Evolutionary conservation across 805 yeast genomes (phyloP), one percentile per base, ranked within the genome.

Genomic region (Myxozyma lipomycoides): DNA sequence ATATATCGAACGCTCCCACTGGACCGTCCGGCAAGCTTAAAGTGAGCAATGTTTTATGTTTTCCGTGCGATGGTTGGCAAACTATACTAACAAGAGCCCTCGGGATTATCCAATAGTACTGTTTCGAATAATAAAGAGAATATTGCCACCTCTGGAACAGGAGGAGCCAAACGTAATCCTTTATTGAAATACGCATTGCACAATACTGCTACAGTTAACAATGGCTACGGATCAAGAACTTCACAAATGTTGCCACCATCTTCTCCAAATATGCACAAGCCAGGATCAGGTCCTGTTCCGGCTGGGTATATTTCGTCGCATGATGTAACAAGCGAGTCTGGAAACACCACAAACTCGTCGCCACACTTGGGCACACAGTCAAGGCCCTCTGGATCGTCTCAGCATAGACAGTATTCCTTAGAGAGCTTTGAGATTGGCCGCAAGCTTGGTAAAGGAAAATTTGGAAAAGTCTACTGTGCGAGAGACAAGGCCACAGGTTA

Each of bases 381-480:
- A 3, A 45, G 45, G n/a, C 56, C 47, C 36, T 42, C 51, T 10
- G n/a, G 36, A 9, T 41, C 30, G 18, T 30, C 24, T 12, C 41
- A 43, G n/a, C 43, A 26, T 15, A 55, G 66, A 17, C 61, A 70
- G 30, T 75, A 71, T 59, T 59, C 75, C 0, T 67, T 82, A 21
- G 68, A 72, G 25, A 93, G 86, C 63, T 91, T 91, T 68, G 96
- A 89, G 60, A 76, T 91, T 39, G 98, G 97, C 17, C 78, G 82
- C 47, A 82, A 84, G 50, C 74, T 91, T 43, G 98, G 98, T 0
- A 88, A 86, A 64, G 98, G 98, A 4, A 88, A 89, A 66, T 82
- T 90, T 62, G 98, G 98, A 6, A 82, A 80, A 61, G 98, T 93
- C 1, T 90, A 88, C 67, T 86, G 96, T 64, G 97, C 84, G 6